Percentiles rank a stretch among this genome's conserved stretches.
Conservation (phyloP, 2,329 filamentous ascomycete species). For the Knoxdaviesia proteae region DNA sequence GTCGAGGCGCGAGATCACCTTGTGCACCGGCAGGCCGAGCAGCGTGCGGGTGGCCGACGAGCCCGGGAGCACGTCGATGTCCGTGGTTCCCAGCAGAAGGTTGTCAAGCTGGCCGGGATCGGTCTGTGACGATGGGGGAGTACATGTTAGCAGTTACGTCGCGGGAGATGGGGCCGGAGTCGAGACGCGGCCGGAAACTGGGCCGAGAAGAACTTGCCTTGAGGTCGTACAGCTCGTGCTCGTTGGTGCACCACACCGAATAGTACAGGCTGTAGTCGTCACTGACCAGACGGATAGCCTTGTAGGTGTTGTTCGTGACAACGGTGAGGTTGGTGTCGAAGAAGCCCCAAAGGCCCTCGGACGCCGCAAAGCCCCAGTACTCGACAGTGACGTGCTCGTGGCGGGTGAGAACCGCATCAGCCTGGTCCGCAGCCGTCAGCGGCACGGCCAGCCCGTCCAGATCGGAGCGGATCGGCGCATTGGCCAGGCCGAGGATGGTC, state of each 20-base stretch:
- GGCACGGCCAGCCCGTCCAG: slow-evolving; percentile 31
- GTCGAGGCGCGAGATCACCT: slow-evolving; percentile 31
- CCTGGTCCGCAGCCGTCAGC: slow-evolving; percentile 7
- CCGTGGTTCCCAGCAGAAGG: slow-evolving; percentile 5
- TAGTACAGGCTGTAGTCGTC: slow-evolving; percentile 32
- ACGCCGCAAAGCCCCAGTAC: slow-evolving; percentile 24
- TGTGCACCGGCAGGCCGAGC: slow-evolving; percentile 14
- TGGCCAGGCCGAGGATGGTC: slow-evolving; percentile 23
- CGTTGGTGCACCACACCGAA: slow-evolving; percentile 31
- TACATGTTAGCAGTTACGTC: not conserved
- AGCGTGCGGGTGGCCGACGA: slow-evolving; percentile 5
- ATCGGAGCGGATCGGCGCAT: slow-evolving; percentile 16
- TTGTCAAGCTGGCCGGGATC: slow-evolving; percentile 25
- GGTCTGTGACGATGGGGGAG: slow-evolving; percentile 12
- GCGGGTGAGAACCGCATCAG: slow-evolving; percentile 7
- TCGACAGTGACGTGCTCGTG: slow-evolving; percentile 31
- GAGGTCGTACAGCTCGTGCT: slow-evolving; percentile 28
- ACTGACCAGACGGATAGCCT: slow-evolving; percentile 24
- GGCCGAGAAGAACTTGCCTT: slow-evolving; percentile 15
- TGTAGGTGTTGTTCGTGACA: slow-evolving; percentile 28
- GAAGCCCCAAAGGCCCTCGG: slow-evolving; percentile 10
- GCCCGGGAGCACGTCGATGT: slow-evolving; percentile 2
- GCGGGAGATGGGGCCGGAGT: not conserved
- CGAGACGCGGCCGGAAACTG: too few relatives aligned
- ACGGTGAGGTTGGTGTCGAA: not conserved